phyloP scores from a whole-genome alignment of 2,329 filamentous ascomycete genomes.

The Amphichorda felina region DNA sequence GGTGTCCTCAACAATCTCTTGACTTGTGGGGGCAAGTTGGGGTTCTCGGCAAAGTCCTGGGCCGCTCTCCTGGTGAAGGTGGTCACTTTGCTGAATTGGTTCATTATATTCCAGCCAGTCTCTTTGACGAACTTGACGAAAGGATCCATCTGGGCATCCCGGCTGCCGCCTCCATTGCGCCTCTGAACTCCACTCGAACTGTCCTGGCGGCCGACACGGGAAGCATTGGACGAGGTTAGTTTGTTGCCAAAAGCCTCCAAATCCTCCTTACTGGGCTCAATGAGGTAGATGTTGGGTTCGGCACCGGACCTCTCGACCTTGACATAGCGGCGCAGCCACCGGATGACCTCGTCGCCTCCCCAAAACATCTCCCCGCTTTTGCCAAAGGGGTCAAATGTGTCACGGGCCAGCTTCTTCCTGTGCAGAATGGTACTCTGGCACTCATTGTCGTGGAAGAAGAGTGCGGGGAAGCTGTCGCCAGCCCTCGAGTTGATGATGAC shows the following conservation, averaged over 20 bases:
- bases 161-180: constrained; percentile 19
- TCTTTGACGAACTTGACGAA: constrained; percentile 91
- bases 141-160: constrained; percentile 76
- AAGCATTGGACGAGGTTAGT: constrained; percentile 27
- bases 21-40: constrained; percentile 80
- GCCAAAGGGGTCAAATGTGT: constrained; percentile 84
- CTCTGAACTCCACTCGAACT: constrained; percentile 14
- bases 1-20: constrained; percentile 76
- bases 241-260: constrained; percentile 66
- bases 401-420: constrained; percentile 72
- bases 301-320: constrained; percentile 71
- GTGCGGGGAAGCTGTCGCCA: constrained; percentile 85
- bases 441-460: constrained; percentile 97
- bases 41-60: constrained; percentile 84
- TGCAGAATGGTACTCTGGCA: constrained; percentile 92
- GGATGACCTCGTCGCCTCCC: constrained; percentile 90
- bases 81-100: constrained; percentile 94
- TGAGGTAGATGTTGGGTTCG: constrained; percentile 82
- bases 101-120: constrained; percentile 89
- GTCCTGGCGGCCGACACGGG: constrained; percentile 11
- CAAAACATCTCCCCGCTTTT: constrained; percentile 84
- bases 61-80: constrained; percentile 89
- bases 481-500: constrained; percentile 83
- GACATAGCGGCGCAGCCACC: constrained; percentile 81
- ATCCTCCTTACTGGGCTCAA: constrained; percentile 81